Conservation (phyloP, 2,329 filamentous ascomycete genomes). For the Neurospora sp. region DNA sequence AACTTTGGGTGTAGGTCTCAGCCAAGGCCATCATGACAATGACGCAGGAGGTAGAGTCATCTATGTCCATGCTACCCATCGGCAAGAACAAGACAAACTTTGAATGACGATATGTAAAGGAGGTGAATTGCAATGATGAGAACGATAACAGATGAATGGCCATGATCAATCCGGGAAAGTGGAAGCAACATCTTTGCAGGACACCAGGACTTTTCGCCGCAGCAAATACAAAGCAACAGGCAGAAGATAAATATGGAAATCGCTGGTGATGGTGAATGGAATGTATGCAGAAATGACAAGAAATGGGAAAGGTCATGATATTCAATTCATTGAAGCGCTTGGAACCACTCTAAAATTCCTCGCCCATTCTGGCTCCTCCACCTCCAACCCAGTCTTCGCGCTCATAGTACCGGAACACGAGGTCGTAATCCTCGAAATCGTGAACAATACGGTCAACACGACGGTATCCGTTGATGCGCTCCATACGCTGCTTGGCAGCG, state of each 20-base stretch:
- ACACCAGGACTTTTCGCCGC: neutral
- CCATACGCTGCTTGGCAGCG: constrained; percentile 46
- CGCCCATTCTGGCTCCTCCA: constrained; percentile 43
- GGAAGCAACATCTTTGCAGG: neutral
- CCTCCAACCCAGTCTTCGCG: constrained; percentile 63
- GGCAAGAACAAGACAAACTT: neutral
- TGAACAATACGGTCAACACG: constrained; percentile 92
- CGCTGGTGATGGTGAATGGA: neutral
- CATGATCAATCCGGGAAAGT: neutral
- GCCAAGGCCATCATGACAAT: neutral
- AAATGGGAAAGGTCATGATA: neutral
- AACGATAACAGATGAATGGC: neutral
- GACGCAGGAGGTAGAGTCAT: neutral
- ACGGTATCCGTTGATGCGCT: constrained; percentile 75
- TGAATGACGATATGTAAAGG: neutral
- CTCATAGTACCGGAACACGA: constrained; percentile 96
- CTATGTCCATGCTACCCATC: neutral
- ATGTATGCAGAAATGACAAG: neutral
- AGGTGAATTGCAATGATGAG: neutral
- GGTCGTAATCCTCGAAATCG: constrained; percentile 92
- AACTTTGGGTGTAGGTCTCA: neutral
- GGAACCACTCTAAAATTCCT: constrained; percentile 28
- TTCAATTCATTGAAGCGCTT: neutral
- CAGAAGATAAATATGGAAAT: neutral
- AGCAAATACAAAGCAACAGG: neutral